These are phyloP conservation scores for Knufia fluminis DNA, from an alignment of 2,329 filamentous ascomycete species.

Conservation along the genomic window DNA sequence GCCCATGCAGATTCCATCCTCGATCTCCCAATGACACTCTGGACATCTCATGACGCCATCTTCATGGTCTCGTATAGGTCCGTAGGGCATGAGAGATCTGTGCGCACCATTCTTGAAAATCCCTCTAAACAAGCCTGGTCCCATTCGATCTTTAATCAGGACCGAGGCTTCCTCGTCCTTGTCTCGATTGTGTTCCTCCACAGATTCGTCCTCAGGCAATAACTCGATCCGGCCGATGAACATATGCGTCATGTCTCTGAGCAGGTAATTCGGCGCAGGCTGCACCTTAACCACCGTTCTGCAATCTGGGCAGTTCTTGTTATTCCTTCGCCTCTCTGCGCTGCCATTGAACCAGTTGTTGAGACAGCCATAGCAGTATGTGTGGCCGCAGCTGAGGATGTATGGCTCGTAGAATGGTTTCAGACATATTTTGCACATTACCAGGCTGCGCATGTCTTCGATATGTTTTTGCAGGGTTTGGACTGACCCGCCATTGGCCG, in stretches of 20 bases:
- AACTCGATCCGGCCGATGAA: conserved; percentile 53
- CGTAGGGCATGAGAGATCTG: conserved; percentile 21
- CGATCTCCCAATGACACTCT: conserved; percentile 53
- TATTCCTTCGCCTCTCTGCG: conserved; percentile 30
- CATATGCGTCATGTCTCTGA: conserved; percentile 55
- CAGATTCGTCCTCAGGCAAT: conserved; percentile 53
- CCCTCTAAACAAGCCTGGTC: conserved; percentile 55
- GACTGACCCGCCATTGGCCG: conserved; percentile 16
- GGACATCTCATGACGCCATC: conserved; percentile 56
- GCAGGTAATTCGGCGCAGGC: conserved; percentile 56
- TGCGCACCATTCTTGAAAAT: conserved; percentile 37
- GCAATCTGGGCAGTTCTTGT: conserved; percentile 60
- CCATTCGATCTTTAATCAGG: conserved; percentile 51
- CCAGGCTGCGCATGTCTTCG: conserved; percentile 49
- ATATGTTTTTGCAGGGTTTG: conserved; percentile 46
- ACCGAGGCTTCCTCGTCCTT: conserved; percentile 51
- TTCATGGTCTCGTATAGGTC: conserved; percentile 43
- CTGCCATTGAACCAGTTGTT: conserved; percentile 29
- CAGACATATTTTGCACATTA: conserved; percentile 62
- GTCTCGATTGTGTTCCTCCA: conserved; percentile 50
- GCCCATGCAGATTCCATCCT: conserved; percentile 47
- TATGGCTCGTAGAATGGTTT: conserved; percentile 61
- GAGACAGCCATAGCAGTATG: conserved; percentile 56
- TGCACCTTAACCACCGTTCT: conserved; percentile 48
- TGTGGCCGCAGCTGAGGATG: conserved; percentile 59